Conservation (phyloP, 2,329 filamentous ascomycete species). For the Diplocarpon rosae region DNA sequence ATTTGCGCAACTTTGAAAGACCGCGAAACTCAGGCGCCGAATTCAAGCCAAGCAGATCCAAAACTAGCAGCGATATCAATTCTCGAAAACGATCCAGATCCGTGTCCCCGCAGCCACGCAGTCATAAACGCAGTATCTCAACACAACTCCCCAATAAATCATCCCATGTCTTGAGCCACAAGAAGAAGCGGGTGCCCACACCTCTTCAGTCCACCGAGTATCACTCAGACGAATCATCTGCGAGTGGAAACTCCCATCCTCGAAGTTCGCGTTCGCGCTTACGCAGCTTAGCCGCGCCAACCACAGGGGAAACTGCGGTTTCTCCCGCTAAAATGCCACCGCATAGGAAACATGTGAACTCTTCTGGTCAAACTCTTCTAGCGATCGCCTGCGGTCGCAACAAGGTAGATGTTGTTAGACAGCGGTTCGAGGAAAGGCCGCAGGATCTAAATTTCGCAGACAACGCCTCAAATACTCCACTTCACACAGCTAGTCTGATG, state of each 20-base stretch:
- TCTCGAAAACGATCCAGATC: slow-evolving; percentile 32
- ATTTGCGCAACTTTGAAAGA: slow-evolving; percentile 12
- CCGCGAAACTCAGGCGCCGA: slow-evolving; percentile 21
- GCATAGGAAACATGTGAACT: slow-evolving; percentile 81
- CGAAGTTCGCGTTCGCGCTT: slow-evolving; percentile 48
- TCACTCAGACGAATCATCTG: slow-evolving; percentile 56
- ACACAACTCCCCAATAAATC: slow-evolving; percentile 48
- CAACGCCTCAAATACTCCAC: slow-evolving; percentile 89
- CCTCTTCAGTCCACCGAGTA: slow-evolving; percentile 52
- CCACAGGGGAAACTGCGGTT: slow-evolving; percentile 46
- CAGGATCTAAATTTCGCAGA: slow-evolving; percentile 84
- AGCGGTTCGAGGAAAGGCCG: slow-evolving; percentile 58
- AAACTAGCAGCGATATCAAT: slow-evolving; percentile 11
- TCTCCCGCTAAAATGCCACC: slow-evolving; percentile 58
- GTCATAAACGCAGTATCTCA: slow-evolving; percentile 53
- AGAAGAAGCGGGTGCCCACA: slow-evolving; percentile 51
- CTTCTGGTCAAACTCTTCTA: slow-evolving; percentile 81
- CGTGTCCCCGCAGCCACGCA: slow-evolving; percentile 45
- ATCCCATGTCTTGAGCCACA: slow-evolving; percentile 43
- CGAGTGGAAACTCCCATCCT: slow-evolving; percentile 47
- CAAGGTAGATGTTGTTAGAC: slow-evolving; percentile 68
- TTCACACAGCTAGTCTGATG: slow-evolving; percentile 85
- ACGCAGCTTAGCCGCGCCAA: slow-evolving; percentile 43
- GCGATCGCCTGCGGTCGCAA: slow-evolving; percentile 84
- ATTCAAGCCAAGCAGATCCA: slow-evolving; percentile 17